Evolutionary conservation across 2,329 filamentous ascomycete species (phyloP), one percentile per base, ranked within the genome.

Genomic region (Davidsoniella neocaledoniae): DNA sequence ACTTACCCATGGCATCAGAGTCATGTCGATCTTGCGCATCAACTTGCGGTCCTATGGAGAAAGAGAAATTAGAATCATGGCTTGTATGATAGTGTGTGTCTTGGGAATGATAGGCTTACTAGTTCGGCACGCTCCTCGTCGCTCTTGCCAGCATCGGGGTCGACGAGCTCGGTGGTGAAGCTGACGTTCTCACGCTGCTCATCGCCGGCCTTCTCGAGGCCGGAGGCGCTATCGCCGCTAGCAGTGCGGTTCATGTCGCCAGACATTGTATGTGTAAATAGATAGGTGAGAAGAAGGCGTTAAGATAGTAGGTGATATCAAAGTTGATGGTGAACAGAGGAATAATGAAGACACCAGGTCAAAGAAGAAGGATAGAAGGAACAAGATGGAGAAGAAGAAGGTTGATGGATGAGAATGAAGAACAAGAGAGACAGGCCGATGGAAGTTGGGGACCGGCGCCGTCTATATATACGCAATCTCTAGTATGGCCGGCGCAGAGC

Each of bases 111-210:
- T 7, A 23, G 14, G 63, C 73, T 55, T 64, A 84, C 81, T 57
- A 77, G 73, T 45, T 64, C 70, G 23, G 72, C 72, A 55, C 66
- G 72, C 60, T 86, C 81, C 54, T 76, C 77, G 1, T 73, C 72
- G 38, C 70, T 78, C 56, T 83, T 63, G 6, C 77, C 76, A 44
- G 73, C 78, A 62, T 86, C 82, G 5, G 65, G 66, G 48, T 68
- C 64, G 14, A 17, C 37, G 17, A 54, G 17, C 14, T 50, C 48
- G 19, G 26, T 45, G 37, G 33, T 38, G 23, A 40, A 40, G 47
- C 41, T 26, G 12, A 36, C 23, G 10, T 40, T 23, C 23, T 52
- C 50, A 10, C 43, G 46, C 38, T 49, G 42, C 2, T 49, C 48
- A n/a, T 45, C 21, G 9, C 37, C 43, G 17, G 48, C 16, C 40